Conservation (phyloP, 2,329 filamentous ascomycete species). For the Stemphylium vesicarium region DNA sequence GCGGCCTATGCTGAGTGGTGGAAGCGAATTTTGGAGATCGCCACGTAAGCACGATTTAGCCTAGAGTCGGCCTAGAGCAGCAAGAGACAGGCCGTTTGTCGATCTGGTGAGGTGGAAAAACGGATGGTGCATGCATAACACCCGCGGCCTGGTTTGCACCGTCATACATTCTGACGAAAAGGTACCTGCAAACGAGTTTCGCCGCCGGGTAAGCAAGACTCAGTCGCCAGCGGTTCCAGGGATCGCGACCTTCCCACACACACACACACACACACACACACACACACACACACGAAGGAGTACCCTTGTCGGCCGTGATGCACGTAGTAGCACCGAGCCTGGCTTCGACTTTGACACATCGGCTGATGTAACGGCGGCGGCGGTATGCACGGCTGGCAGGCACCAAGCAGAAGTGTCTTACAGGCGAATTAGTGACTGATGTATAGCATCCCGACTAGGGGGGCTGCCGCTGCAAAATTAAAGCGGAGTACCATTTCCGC, state of each 20-base stretch:
- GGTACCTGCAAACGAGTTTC: constrained; percentile 12
- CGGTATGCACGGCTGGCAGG: constrained; percentile 21
- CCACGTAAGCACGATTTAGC: constrained; percentile 24
- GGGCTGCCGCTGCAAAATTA: constrained; percentile 20
- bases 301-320: constrained; percentile 17
- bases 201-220: constrained; percentile 1
- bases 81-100: constrained; percentile 20
- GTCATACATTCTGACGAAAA: constrained; percentile 23
- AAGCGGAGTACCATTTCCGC: constrained; percentile 25
- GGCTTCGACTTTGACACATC: constrained; percentile 22
- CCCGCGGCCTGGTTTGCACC: constrained; percentile 15
- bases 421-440: constrained; percentile 17
- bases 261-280: too few relatives aligned
- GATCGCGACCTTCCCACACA: background rate
- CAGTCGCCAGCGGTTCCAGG: background rate
- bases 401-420: constrained; percentile 18
- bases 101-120: constrained; percentile 20
- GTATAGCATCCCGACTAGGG: constrained; percentile 24
- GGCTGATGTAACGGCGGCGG: constrained; percentile 20
- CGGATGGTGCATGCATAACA: constrained; percentile 16
- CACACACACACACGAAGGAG: background rate
- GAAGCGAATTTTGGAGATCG: constrained; percentile 15
- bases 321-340: constrained; percentile 17
- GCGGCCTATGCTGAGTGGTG: constrained; percentile 16
- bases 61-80: constrained; percentile 18